Base-by-base conservation (phyloP, 805 yeast genomes). In the Metschnikowia santaceciliae region DNA sequence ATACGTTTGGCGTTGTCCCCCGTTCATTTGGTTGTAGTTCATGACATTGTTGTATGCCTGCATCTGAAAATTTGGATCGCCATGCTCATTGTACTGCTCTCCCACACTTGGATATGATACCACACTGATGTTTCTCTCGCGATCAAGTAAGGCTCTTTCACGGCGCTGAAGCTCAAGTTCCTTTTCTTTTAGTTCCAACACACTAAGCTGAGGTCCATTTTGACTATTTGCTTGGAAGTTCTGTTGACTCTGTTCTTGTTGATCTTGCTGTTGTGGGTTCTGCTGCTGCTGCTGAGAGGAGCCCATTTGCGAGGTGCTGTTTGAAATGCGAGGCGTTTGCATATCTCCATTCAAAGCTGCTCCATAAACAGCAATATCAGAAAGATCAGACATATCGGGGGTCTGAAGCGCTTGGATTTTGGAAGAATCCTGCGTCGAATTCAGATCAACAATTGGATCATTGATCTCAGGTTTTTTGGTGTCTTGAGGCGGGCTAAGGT, bases 351-450 rank as follows among this genome's bases (percentile, higher is more conserved):
- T 67, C 49, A 70, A 58, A 3, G 54, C 52, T 23, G 71, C 74
- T 6, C 74, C 75, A 52, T 69, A 72, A 32, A 64, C 52, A 1
- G 74, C 75, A 42, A 72, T 68, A 50, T 69, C 69, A 3, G 72
- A 58, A 32, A 69, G 63, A 51, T 71, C 76, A n/a, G 66, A 63
- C 46, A 72, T 60, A 38, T 64, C 69, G 32, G 59, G 63, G 11
- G 61, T 55, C 40, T 54, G 58, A 23, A 44, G 40, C 4, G 34
- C 47, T 36, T 44, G 47, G 41, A 44, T 44, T 13, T 44, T 44
- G 14, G 47, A 35, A 6, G 39, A 6, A 13, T 35, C 41, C 26
- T 42, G 38, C 10, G 3, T n/a, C 6, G 36, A n/a, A 4, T 20
- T 30, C 20, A 6, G 17, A 8, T 32, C 14, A 11, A 11, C 19